These are phyloP conservation scores for Tylopilus vinaceipallidus DNA, from an alignment of 768 basidiomycete genomes.

Conservation along the genomic window DNA sequence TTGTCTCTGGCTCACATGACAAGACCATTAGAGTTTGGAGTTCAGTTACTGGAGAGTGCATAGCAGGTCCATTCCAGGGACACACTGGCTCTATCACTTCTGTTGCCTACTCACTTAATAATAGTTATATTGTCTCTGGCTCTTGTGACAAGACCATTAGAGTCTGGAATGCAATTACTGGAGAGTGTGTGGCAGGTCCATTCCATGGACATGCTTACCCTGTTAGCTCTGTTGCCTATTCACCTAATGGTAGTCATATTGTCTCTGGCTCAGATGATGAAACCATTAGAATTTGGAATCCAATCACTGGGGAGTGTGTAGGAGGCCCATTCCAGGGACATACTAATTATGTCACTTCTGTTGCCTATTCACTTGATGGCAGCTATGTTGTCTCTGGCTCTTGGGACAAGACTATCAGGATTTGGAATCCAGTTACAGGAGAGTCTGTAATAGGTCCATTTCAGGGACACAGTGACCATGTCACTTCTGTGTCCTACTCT, in stretches of 20 bases:
- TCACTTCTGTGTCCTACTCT: too few species aligned
- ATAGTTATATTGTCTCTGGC: too few species aligned
- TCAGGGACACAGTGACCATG: background rate
- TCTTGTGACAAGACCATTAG: slow-evolving; percentile 4
- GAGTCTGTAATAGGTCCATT: background rate
- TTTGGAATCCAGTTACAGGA: slow-evolving; percentile 23
- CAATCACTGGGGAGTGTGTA: slow-evolving; percentile 15
- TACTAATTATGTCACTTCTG: background rate
- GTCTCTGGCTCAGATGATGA: slow-evolving; percentile 25
- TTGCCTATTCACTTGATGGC: slow-evolving; percentile 30
- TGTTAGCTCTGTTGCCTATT: slow-evolving; percentile 20
- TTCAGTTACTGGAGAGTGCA: too few species aligned
- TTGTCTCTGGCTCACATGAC: too few species aligned
- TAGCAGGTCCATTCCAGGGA: background rate
- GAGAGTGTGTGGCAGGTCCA: background rate
- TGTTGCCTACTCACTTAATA: too few species aligned
- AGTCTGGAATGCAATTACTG: slow-evolving; percentile 17
- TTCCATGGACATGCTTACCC: too few species aligned
- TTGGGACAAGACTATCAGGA: slow-evolving; percentile 8
- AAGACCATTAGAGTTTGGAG: too few species aligned
- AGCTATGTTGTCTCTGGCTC: slow-evolving; percentile 15
- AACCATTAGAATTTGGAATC: slow-evolving; percentile 20
- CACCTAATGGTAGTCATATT: slow-evolving; percentile 21
- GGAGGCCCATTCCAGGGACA: slow-evolving; percentile 3
- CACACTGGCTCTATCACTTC: too few species aligned